Base-by-base conservation (phyloP, 2,329 filamentous ascomycete genomes). In the Alternaria angustiovoidea region DNA sequence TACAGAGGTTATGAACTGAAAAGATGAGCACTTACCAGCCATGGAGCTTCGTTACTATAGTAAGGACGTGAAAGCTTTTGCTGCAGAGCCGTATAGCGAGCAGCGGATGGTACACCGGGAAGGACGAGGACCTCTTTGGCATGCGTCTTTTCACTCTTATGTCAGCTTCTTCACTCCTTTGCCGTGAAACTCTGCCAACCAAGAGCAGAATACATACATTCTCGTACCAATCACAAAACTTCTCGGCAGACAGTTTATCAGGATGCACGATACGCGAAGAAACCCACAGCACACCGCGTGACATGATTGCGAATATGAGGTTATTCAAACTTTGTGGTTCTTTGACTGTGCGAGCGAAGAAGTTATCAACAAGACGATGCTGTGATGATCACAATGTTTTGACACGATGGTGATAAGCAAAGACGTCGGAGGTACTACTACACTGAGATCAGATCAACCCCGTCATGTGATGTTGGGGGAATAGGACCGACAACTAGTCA, bases 161-260 rank as follows among this genome's bases (percentile, higher is more conserved):
- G 26, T 46, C 12, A 38, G 34, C 22, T 48, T 42, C 20, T 7
- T 26, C 24, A 30, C n/a, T 18, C 4, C 8, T 20, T 22, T 8
- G 16, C 20, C 14, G 12, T 1, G 18, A 3, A 3, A 39, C 1
- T 16, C 24, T 11, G 2, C 24, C 18, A 26, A 24, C 4, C 8
- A 47, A 52, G 5, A 5, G n/a, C 28, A 24, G 28, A 7, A 20
- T 24, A 51, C 42, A 18, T 54, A 64, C 61, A 59, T 72, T 68
- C 51, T 74, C 75, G 61, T 76, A 75, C 74, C 73, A 75, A 12
- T 57, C 41, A 44, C 60, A 65, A 41, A 74, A 70, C n/a, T 59
- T 59, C 14, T 65, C 51, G 0, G 51, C 42, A 9, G 62, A 58
- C 3, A 74, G 59, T 3, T 24, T 24, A 0, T 56, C 47, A 1